Conservation (phyloP, 164 flowering plant genomes). For the Nymphaea thermarum region DNA sequence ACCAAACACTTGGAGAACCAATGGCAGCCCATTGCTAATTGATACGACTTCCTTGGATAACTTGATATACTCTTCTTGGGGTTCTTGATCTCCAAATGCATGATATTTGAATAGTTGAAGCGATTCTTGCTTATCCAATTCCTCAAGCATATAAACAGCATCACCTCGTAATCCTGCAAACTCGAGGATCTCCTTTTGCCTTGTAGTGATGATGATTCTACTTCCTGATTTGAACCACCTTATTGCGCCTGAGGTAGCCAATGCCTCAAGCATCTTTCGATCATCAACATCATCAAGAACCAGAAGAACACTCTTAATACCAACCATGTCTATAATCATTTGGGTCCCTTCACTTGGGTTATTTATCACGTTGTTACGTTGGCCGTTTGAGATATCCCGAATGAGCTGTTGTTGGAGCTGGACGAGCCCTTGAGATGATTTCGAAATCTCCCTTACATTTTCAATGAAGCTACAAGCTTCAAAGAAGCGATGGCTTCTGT, state of each 20-base stretch:
- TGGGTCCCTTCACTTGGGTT: no score
- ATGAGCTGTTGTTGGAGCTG: no score
- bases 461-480: no score
- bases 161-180: background rate
- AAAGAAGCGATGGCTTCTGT: no score
- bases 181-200: background rate
- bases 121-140: background rate
- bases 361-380: no score
- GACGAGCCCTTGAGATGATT: no score
- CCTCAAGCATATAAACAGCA: background rate
- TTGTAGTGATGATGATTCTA: background rate
- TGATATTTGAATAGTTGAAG: background rate
- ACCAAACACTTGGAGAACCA: background rate
- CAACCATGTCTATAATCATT: no score
- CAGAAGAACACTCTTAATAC: background rate
- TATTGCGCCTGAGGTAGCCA: background rate
- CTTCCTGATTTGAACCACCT: background rate
- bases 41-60: background rate
- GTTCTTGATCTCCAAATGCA: background rate
- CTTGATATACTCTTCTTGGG: background rate
- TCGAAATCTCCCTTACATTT: no score
- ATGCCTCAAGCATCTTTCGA: background rate
- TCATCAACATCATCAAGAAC: background rate
- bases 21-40: background rate
- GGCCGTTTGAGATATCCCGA: no score